Conservation (phyloP, 305 asterid genomes). For the Fraxinus velutina region DNA sequence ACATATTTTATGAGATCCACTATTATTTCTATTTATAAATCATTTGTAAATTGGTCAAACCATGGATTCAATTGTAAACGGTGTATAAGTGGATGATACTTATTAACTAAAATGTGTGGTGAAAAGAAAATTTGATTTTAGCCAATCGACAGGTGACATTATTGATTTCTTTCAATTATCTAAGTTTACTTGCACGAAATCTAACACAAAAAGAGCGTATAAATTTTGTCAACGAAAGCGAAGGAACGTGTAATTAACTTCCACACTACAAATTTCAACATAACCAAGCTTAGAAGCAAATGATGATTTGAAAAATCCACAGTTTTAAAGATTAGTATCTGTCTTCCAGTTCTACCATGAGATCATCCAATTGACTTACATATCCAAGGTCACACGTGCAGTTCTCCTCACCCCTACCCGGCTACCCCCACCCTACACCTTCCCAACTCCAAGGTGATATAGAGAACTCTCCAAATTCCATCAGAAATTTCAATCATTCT, state of each 20-base stretch:
- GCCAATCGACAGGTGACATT: not conserved
- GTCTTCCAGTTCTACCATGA: not conserved
- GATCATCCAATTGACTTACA: slow-evolving; percentile 7
- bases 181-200: not conserved
- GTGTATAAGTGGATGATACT: not conserved
- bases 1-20: not conserved
- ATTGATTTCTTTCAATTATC: not conserved
- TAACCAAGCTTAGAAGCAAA: not conserved
- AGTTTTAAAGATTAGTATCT: not conserved
- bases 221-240: not conserved
- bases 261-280: not conserved
- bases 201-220: not conserved
- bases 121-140: not conserved
- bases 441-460: not conserved
- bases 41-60: not conserved
- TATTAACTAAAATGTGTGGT: not conserved
- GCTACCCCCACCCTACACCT: not conserved
- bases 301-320: not conserved
- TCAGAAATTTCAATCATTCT: not conserved
- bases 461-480: not conserved
- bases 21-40: no score
- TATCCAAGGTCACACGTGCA: not conserved
- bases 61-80: not conserved
- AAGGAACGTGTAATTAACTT: not conserved
- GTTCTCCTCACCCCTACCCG: not conserved